phyloP scores from a whole-genome alignment of 2,329 filamentous ascomycete species.

The Aschersonia sp. region DNA sequence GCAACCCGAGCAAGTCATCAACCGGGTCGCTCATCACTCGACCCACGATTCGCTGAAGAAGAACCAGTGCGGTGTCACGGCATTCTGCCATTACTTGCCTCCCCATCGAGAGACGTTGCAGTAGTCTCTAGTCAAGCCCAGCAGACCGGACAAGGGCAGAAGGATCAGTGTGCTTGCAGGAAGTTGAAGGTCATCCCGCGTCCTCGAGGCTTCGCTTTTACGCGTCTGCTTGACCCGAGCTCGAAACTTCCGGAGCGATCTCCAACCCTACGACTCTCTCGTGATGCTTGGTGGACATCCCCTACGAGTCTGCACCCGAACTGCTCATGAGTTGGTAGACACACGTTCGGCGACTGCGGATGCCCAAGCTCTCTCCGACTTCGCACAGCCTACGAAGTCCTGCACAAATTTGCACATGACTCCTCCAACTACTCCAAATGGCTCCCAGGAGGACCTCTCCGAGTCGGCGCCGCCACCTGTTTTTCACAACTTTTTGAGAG shows the following conservation, averaged over 20 bases:
- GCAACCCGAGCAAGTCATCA: background rate
- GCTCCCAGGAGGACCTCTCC: conserved; percentile 44
- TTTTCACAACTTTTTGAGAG: conserved; percentile 90
- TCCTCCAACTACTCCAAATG: conserved; percentile 61
- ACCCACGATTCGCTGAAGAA: background rate
- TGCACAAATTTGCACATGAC: conserved; percentile 52
- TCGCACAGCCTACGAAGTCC: conserved; percentile 21
- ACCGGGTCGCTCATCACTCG: background rate
- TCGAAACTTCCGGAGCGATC: conserved; percentile 15
- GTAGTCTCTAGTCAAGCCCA: too few relatives aligned
- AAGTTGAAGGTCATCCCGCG: background rate
- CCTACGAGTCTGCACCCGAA: conserved; percentile 43
- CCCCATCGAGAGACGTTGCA: too few relatives aligned
- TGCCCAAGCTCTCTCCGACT: conserved; percentile 15
- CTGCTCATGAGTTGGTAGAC: conserved; percentile 42
- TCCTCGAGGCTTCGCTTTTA: background rate
- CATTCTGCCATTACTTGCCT: too few relatives aligned
- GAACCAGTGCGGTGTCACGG: too few relatives aligned
- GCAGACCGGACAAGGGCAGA: background rate
- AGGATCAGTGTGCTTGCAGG: background rate
- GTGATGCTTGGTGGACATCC: conserved; percentile 26
- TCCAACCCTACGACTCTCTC: conserved; percentile 12
- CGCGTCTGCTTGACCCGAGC: conserved; percentile 5
- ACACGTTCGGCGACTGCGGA: conserved; percentile 20
- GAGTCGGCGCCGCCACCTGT: conserved; percentile 40